Evolutionary conservation across 2,329 filamentous ascomycete species (phyloP), one percentile per base, ranked within the genome.

Genomic region (Paraphoma chrysanthemicola): DNA sequence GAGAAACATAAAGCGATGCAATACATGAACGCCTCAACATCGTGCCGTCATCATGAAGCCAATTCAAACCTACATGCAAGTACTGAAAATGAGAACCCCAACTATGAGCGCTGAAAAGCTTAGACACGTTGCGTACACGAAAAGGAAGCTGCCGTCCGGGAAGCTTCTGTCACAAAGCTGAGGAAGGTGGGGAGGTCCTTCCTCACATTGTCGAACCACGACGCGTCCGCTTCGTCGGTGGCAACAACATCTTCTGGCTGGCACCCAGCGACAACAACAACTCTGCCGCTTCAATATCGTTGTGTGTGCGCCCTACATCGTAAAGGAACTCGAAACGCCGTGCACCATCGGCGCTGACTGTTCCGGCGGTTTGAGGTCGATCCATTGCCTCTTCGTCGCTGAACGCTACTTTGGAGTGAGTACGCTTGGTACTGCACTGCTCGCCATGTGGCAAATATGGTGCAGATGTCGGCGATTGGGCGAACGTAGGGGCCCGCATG

Each of bases 261-360:
- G 60, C 57, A 31, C 66, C 62, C 10, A 80, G 63, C 43, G 68
- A 66, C 48, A 78, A 55, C 54, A 80, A 60, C 48, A 70, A 57
- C 58, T 73, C 60, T 3, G 78, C 78, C 14, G 77, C 78, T 18
- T 72, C 70, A 6, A 75, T 54, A 11, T 78, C 75, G 16, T 57
- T 54, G 48, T 47, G 43, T 52, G 54, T 54, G 42, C 58, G 53
- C 31, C 47, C 42, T 3, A 54, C 48, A n/a, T 62, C 58, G 12
- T 53, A 51, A 39, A 30, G 45, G 18, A 30, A 39, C 28, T 53
- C 38, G 7, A 43, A 42, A 16, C 4, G 50, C 5, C 44, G 36
- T n/a, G 49, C 53, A 14, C 46, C 28, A 5, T 56, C 54, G 42
- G 48, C 55, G 10, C 58, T 55, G 9, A 51, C 36, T 8, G 53